Evolutionary conservation across 345 rosid genomes (phyloP), one percentile per base, ranked within the genome.

Genomic region (Melaleuca quinquenervia): DNA sequence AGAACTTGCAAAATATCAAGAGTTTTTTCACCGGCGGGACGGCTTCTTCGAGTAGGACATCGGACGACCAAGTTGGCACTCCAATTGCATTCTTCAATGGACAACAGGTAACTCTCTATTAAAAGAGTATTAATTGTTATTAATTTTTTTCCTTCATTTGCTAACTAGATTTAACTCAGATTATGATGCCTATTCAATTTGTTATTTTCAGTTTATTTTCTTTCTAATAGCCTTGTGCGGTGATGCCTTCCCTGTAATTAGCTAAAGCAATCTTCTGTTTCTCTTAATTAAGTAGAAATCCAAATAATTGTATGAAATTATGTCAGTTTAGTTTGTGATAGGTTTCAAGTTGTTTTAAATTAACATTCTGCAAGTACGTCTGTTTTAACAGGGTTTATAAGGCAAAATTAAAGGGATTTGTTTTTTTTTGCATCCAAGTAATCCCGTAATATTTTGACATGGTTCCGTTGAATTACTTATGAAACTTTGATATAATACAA

Each of bases 41-140:
- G 0, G 3, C 62, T 56, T 3, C 62, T 11, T 56, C 29, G 5
- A 26, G 15, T 24, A 56, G 29, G 2, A 26, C 0, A 0, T 11
- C 15, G 0, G 0, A 26, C 0, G 0, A 11, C 1, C 62, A 5
- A 5, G 62, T 26, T 0, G 0, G 29, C 29, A 56, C 15, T 56
- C 0, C 26, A 56, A 26, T 56, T 0, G 15, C 62, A 56, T 56
- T 56, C 15, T 56, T 56, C 7, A 11, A 26, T 26, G 62, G 62
- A 1, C 3, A 56, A 26, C 62, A 11, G 7, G 62, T 26, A 56
- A 56, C 29, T 26, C 2, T 58, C 70, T n/a, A 0, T 58, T n/a
- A n/a, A n/a, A n/a, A n/a, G 18, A n/a, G 12, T 55, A 3, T 22
- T 22, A 24, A 1, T 1, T 0, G 9, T 24, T 22, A 22, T 55